Conservation (phyloP, 345 rosid species). For the Erysimum cheiranthoides region DNA sequence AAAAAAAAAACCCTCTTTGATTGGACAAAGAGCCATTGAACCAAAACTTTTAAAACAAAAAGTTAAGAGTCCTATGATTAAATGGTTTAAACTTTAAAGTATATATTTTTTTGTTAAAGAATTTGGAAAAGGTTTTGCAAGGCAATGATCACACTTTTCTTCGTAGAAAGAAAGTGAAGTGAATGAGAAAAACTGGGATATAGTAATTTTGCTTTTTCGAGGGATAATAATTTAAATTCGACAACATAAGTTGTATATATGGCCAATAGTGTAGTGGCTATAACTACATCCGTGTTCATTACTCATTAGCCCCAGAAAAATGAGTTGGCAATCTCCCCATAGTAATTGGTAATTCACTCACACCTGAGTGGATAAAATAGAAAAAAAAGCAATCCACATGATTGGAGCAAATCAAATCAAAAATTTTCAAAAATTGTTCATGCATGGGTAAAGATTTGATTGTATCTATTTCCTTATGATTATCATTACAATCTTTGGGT, state of each 20-base stretch:
- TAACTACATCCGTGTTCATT: not conserved
- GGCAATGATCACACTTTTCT: not conserved
- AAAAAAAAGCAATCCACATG: not conserved
- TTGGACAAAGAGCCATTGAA: not conserved
- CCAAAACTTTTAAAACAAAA: not conserved
- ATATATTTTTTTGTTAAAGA: not conserved
- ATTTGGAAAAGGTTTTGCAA: not conserved
- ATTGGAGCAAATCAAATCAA: not conserved
- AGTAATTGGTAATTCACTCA: not conserved
- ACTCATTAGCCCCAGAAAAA: slow-evolving; percentile 2
- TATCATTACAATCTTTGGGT: too few species aligned
- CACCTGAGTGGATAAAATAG: not conserved
- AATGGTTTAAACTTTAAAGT: not conserved
- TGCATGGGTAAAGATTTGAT: too few species aligned
- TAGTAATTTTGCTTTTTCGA: not conserved
- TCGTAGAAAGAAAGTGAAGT: not conserved
- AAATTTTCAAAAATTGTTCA: not conserved
- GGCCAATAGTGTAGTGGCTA: not conserved
- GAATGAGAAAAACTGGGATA: not conserved
- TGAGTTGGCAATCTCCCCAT: not conserved
- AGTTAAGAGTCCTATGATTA: slow-evolving; percentile 7
- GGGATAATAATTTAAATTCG: not conserved
- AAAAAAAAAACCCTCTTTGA: too few species aligned
- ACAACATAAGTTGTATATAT: not conserved
- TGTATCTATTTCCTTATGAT: too few species aligned